Base-by-base conservation (phyloP, 2,329 filamentous ascomycete genomes). In the Septoria petroselini region DNA sequence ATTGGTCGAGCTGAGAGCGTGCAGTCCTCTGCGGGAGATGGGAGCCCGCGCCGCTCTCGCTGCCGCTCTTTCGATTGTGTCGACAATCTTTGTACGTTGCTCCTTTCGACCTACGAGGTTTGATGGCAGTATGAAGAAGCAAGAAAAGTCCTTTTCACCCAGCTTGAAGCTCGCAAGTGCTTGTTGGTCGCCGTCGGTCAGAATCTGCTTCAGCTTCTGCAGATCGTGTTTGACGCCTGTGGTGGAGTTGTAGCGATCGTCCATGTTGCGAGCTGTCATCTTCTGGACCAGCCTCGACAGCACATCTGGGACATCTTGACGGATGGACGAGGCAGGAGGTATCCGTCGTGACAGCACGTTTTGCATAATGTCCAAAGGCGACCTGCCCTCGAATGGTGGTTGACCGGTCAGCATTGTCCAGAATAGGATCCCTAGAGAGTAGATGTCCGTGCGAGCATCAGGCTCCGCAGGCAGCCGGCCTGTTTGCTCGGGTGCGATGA, bases 401-500 rank as follows among this genome's bases (percentile, higher is more conserved):
- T 84, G 81, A 21, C 90, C 88, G 1, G 88, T 87, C 38, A 95
- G 74, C 63, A 94, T 80, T 7, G 81, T 88, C 85, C 89, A 96
- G 67, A 96, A 91, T 1, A 96, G 70, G 31, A 96, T 84, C 3
- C 91, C 91, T 1, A 96, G 74, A 0, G 88, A 91, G 71, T 96
- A 96, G 25, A 96, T 94, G 68, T 97, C 91, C 12, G 91, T 96
- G 33, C 91, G 81, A 35, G 81, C 88, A 69, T 96, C 91, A 1
- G 91, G 91, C 67, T 96, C 91, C 3, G 88, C 89, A 2, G 90
- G 88, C 79, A 96, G 86, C 15, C 91, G 84, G 11, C 91, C 91
- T 2, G 91, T 96, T 73, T 96, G 91, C 66, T 97, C 91, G 0
- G 91, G 91, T 39, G 90, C 91, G 65, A 96, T 94, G 65, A 89